Evolutionary conservation across 2,329 filamentous ascomycete species (phyloP).

Genomic region (Pseudogymnoascus sp.): DNA sequence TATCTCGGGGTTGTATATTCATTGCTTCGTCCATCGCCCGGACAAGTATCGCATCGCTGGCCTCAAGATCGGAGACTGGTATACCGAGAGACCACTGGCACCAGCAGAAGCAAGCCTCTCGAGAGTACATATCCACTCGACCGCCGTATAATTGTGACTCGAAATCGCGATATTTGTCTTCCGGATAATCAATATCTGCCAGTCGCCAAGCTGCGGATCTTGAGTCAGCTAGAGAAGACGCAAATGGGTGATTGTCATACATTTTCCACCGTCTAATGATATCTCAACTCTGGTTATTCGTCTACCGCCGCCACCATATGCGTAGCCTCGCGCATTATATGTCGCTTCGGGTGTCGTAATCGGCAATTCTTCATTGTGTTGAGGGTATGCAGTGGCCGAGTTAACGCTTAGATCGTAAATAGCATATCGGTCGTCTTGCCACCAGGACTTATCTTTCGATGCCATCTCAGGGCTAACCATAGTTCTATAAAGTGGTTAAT

Average conservation of each 20-base stretch:
- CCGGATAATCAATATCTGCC: constrained; percentile 71
- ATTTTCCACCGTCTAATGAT: constrained; percentile 73
- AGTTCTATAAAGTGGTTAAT: constrained; percentile 37
- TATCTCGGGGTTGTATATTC: constrained; percentile 79
- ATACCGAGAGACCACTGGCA: constrained; percentile 81
- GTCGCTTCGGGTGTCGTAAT: constrained; percentile 40
- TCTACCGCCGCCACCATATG: constrained; percentile 81
- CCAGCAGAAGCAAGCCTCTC: constrained; percentile 82
- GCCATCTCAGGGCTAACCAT: constrained; percentile 77
- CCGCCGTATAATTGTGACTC: constrained; percentile 67
- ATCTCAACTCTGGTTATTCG: constrained; percentile 76
- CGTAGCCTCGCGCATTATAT: constrained; percentile 72
- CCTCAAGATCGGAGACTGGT: constrained; percentile 51
- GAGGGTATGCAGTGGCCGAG: constrained; percentile 71
- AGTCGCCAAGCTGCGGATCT: constrained; percentile 54
- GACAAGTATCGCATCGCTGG: constrained; percentile 67
- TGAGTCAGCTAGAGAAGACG: background rate
- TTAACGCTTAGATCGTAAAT: constrained; percentile 91
- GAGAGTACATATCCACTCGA: constrained; percentile 70
- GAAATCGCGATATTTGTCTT: constrained; percentile 70
- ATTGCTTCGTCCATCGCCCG: constrained; percentile 86
- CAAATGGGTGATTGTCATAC: background rate
- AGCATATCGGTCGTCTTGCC: constrained; percentile 84
- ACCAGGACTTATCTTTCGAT: constrained; percentile 65
- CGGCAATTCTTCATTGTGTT: constrained; percentile 63